Conservation (phyloP, 1,284 basidiomycete genomes). For the Ceraceosorus bombacis region DNA sequence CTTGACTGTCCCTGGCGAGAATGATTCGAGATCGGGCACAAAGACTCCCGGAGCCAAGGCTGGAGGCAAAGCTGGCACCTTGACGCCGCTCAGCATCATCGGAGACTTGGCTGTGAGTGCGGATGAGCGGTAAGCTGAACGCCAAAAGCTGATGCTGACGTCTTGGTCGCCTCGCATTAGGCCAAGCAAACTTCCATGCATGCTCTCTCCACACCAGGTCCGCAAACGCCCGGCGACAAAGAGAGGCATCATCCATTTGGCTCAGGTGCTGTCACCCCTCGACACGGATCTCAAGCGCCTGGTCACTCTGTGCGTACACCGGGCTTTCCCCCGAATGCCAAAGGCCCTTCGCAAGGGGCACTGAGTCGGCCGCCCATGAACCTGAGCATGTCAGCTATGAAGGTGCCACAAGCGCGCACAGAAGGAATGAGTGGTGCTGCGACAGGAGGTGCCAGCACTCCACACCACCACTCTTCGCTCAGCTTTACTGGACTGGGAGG, state of each 20-base stretch:
- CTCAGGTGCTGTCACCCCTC: constrained; percentile 39
- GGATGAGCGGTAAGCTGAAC: neutral
- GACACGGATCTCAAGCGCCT: constrained; percentile 29
- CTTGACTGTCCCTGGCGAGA: too few species aligned
- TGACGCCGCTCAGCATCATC: constrained; percentile 44
- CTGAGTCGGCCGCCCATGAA: constrained; percentile 44
- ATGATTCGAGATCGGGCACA: constrained; percentile 13
- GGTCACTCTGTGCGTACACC: constrained; percentile 18
- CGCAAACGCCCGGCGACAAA: constrained; percentile 20
- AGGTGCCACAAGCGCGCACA: neutral
- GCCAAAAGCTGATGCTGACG: neutral
- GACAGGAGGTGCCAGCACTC: neutral
- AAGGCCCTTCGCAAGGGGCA: neutral
- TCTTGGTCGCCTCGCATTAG: constrained; percentile 4
- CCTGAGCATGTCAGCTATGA: constrained; percentile 10
- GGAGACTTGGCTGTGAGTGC: constrained; percentile 36
- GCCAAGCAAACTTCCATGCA: constrained; percentile 33
- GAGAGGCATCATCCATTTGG: constrained; percentile 41
- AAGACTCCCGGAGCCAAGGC: constrained; percentile 30
- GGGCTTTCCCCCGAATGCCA: constrained; percentile 3
- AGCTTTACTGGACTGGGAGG: too few species aligned
- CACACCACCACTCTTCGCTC: neutral
- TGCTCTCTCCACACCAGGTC: constrained; percentile 2
- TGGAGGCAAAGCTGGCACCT: constrained; percentile 31
- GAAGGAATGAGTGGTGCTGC: neutral